Conservation (phyloP, 495 filamentous ascomycete species). For the Echria macrotheca region DNA sequence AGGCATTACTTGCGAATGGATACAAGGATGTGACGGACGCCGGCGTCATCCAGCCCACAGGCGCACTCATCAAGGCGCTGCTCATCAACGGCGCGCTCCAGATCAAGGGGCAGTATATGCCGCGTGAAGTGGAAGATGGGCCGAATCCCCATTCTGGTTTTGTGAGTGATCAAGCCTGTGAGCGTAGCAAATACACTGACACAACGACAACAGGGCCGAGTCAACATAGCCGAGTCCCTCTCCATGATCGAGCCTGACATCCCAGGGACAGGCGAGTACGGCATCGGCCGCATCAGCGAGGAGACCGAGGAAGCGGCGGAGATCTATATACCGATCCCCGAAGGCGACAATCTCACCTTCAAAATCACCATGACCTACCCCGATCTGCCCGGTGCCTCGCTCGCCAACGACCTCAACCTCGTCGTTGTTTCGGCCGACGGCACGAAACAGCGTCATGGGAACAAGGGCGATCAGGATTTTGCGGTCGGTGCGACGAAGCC, state of each 20-base stretch:
- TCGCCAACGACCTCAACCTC: background rate
- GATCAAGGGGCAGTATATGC: background rate
- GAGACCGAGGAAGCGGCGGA: too few relatives aligned
- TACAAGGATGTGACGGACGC: too few relatives aligned
- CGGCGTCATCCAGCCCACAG: background rate
- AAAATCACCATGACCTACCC: background rate
- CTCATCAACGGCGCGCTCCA: conserved; percentile 6
- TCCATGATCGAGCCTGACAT: too few relatives aligned
- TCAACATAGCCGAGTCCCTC: too few relatives aligned
- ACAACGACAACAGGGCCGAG: too few relatives aligned
- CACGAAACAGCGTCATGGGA: background rate
- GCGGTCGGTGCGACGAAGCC: background rate
- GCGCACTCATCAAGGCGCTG: conserved; percentile 8
- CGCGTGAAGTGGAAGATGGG: background rate
- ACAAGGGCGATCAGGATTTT: background rate
- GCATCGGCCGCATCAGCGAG: too few relatives aligned
- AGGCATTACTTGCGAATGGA: conserved; percentile 1
- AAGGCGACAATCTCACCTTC: background rate
- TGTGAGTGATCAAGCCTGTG: too few relatives aligned
- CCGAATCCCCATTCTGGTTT: too few relatives aligned
- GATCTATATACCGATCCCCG: background rate
- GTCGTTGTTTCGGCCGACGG: background rate
- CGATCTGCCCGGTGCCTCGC: background rate
- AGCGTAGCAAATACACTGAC: too few relatives aligned
- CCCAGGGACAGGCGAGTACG: too few relatives aligned